Conservation (phyloP, 208 protist species). For the Wallacemonas sp. region DNA sequence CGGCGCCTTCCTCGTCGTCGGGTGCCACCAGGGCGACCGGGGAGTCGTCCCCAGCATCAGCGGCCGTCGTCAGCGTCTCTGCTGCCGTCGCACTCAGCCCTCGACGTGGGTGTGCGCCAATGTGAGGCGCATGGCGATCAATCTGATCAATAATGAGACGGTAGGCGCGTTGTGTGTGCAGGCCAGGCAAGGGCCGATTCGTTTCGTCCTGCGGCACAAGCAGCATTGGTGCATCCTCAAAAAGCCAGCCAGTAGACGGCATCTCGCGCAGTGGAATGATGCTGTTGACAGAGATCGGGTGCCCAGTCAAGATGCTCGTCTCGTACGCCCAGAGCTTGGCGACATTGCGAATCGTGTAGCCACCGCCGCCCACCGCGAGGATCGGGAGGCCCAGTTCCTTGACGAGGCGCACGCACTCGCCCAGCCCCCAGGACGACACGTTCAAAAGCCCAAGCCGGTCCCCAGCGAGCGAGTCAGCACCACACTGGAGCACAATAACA, state of each 20-base stretch:
- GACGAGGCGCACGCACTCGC: constrained; percentile 95
- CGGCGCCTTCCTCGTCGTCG: too few relatives aligned
- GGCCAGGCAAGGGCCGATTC: constrained; percentile 55
- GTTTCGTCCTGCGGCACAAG: constrained; percentile 78
- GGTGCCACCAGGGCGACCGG: too few relatives aligned
- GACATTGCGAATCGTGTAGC: constrained; percentile 99
- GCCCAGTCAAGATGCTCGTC: constrained; percentile 83
- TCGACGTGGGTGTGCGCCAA: constrained; percentile 33
- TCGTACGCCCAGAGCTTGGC: constrained; percentile 98
- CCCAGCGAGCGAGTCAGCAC: constrained; percentile 97
- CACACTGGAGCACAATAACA: constrained; percentile 99
- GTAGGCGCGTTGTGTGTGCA: constrained; percentile 71
- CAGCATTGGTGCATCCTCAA: constrained; percentile 74
- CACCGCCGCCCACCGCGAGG: constrained; percentile 98
- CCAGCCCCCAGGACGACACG: constrained; percentile 94
- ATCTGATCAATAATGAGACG: constrained; percentile 73
- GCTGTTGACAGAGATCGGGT: constrained; percentile 61
- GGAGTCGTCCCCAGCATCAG: too few relatives aligned
- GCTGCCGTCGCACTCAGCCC: background rate
- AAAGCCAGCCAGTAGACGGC: constrained; percentile 82
- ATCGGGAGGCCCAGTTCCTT: constrained; percentile 94
- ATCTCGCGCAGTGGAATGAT: constrained; percentile 65
- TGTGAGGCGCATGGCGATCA: constrained; percentile 63
- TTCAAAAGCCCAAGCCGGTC: constrained; percentile 96
- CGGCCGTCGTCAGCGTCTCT: too few relatives aligned